phyloP scores from a whole-genome alignment of 2,329 filamentous ascomycete genomes.

The Aspergillus pseudotamarii region DNA sequence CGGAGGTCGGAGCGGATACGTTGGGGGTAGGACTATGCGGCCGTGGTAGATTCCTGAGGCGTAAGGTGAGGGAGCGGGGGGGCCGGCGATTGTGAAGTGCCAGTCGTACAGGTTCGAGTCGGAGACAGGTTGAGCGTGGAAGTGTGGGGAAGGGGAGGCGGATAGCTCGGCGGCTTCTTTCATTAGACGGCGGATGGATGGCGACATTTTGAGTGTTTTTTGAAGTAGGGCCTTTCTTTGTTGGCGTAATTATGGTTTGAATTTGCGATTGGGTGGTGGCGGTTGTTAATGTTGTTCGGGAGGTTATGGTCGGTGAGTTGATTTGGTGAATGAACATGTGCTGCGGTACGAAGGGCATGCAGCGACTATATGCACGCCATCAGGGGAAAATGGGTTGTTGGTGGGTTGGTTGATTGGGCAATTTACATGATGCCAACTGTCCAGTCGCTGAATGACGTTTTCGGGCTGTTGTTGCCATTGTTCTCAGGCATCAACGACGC shows the following conservation, averaged over 20 bases:
- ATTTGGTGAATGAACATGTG: neutral
- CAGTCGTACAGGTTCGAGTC: slow-evolving; percentile 95
- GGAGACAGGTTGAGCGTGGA: slow-evolving; percentile 75
- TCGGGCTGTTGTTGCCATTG: neutral
- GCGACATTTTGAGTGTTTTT: slow-evolving; percentile 29
- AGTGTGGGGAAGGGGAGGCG: slow-evolving; percentile 77
- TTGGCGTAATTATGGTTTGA: neutral
- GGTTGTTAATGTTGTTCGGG: neutral
- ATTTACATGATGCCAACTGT: neutral
- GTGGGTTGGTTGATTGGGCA: neutral
- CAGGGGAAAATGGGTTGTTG: too few species aligned
- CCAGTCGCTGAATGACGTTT: neutral
- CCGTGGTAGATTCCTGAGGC: slow-evolving; percentile 88
- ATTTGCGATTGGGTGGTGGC: neutral
- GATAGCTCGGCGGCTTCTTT: slow-evolving; percentile 90
- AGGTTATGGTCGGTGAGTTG: neutral
- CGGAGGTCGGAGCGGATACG: slow-evolving; percentile 88
- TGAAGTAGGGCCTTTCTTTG: slow-evolving; percentile 2
- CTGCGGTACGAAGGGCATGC: neutral
- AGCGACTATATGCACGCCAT: neutral
- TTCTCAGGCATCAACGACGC: neutral
- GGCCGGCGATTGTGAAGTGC: slow-evolving; percentile 96
- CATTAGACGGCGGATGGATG: slow-evolving; percentile 50
- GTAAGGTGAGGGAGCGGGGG: slow-evolving; percentile 76
- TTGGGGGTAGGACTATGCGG: slow-evolving; percentile 84